A percentile compares a stretch with the other conserved stretches of the same genome.
These are phyloP conservation scores for Trametes hirsuta DNA, from an alignment of 1,284 basidiomycete genomes.

Conservation along the genomic window DNA sequence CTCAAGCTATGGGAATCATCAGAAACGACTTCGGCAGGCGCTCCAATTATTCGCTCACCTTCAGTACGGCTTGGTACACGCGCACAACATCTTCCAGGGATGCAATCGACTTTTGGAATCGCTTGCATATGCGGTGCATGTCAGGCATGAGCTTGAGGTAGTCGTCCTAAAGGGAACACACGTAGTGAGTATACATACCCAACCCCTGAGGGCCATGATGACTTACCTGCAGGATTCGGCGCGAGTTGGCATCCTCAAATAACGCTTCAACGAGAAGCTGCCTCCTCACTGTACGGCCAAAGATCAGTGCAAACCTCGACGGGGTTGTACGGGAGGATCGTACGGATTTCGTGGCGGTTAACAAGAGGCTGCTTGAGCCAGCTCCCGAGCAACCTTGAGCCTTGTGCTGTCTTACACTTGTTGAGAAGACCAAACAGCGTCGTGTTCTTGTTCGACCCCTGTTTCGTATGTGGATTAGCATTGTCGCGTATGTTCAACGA, in stretches of 20 bases:
- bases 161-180: slow-evolving; percentile 61
- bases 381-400: slow-evolving; percentile 85
- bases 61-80: slow-evolving; percentile 88
- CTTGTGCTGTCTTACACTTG: slow-evolving; percentile 96
- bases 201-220: background rate
- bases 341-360: slow-evolving; percentile 91
- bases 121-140: slow-evolving; percentile 90
- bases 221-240: slow-evolving; percentile 73
- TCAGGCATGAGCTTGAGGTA: slow-evolving; percentile 93
- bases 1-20: slow-evolving; percentile 57
- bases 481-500: background rate
- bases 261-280: slow-evolving; percentile 91
- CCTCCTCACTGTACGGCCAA: slow-evolving; percentile 60
- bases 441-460: slow-evolving; percentile 76
- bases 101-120: slow-evolving; percentile 86
- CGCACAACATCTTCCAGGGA: slow-evolving; percentile 95
- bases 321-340: slow-evolving; percentile 31
- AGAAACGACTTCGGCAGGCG: background rate
- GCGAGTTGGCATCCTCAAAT: slow-evolving; percentile 76
- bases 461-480: background rate
- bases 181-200: background rate
- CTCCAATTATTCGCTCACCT: slow-evolving; percentile 39
- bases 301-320: background rate
- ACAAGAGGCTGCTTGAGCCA: slow-evolving; percentile 98
- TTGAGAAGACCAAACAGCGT: slow-evolving; percentile 92